Evolutionary conservation across 495 filamentous ascomycete genomes (phyloP), one percentile per base, ranked within the genome.

Genomic region (Echria macrotheca): DNA sequence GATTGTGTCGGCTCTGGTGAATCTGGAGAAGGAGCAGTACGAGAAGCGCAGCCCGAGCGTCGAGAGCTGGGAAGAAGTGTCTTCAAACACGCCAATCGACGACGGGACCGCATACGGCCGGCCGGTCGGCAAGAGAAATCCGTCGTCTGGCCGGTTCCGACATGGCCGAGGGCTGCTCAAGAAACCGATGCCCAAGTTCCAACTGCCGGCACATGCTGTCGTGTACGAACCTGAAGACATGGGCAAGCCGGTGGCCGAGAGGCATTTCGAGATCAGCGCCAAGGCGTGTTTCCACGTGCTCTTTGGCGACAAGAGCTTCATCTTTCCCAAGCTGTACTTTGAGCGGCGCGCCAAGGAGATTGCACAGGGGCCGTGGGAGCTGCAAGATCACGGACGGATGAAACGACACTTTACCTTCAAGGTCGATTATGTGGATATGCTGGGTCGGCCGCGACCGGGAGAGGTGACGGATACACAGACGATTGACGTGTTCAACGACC

Each of bases 241-340:
- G 75, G 81, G 86, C 46, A 68, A 68, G 47, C 72, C 76, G 48
- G 69, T 83, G 21, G 76, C 85, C 2, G 88, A 95, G 61, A 81
- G 84, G 50, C 73, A 85, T 36, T 91, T 94, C 56, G 84, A 93
- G 49, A 77, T 97, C 43, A 91, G 85, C 53, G 81, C 93, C 12
- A 96, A 97, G 64, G 89, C 90, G 1, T 76, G 96, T 25, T 97
- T 96, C 66, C 93, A 97, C 59, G 85, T 96, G 8, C 76, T 98
- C 46, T 97, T 96, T 58, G 93, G 93, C 23, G 93, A 98, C 63
- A 94, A 87, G 66, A 91, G 86, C 68, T 84, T 88, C 33, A 83
- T 98, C 26, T 97, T 95, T 75, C 91, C 94, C 58, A 82, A 87
- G 53, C 73, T 97, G 17, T 90, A 96, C 58, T 83, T 87, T 56